Conservation (phyloP, 208 protist species). For the Tetramitus jugosus region DNA sequence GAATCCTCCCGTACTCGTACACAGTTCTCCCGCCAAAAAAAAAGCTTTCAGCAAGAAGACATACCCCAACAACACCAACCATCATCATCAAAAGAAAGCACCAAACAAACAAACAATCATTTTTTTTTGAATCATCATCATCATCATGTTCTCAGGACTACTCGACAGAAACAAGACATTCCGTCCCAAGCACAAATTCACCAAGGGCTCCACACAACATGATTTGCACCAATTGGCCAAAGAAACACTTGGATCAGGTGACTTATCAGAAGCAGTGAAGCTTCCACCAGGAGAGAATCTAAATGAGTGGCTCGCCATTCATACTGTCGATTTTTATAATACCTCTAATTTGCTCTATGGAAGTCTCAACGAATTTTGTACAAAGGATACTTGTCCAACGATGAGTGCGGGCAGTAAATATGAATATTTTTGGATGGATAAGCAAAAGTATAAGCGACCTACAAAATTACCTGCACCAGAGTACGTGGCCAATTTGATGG, state of each 20-base stretch:
- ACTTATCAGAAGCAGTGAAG: constrained; percentile 82
- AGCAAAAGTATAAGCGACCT: constrained; percentile 79
- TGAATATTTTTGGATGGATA: constrained; percentile 94
- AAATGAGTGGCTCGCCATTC: constrained; percentile 93
- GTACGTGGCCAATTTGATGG: constrained; percentile 94
- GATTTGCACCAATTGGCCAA: background rate
- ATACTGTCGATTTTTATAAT: constrained; percentile 98
- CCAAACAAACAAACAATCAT: no score
- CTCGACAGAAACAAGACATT: background rate
- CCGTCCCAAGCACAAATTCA: constrained; percentile 11
- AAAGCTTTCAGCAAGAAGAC: no score
- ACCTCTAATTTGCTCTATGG: constrained; percentile 97
- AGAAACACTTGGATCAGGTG: constrained; percentile 54
- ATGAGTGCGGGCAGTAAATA: constrained; percentile 89
- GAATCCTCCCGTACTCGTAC: no score
- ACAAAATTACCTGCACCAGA: constrained; percentile 81
- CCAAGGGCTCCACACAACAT: background rate
- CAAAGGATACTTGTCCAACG: constrained; percentile 74
- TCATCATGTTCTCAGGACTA: background rate
- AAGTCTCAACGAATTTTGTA: constrained; percentile 98
- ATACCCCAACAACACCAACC: no score
- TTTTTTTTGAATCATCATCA: no score
- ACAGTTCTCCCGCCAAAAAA: no score
- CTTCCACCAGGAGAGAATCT: constrained; percentile 87
- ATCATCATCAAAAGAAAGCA: no score